Base-by-base conservation (phyloP, 2,329 filamentous ascomycete species). In the Neofusicoccum kwambonambiense region DNA sequence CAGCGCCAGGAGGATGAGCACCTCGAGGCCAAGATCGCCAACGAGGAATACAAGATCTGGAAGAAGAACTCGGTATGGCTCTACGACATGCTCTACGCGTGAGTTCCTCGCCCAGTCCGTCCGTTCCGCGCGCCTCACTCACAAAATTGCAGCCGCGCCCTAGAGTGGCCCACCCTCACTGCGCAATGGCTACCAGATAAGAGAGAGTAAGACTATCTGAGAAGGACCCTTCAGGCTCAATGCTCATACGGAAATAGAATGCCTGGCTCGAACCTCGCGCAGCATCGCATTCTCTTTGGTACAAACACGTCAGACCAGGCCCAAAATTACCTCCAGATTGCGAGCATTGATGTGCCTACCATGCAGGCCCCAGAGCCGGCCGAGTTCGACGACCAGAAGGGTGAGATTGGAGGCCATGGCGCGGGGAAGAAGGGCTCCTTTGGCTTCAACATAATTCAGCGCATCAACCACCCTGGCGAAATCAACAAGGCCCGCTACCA, bases 11-110 rank as follows among this genome's bases (percentile, higher is more conserved):
- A 91, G 62, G 89, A 91, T 66, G 84, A 89, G 75, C 84, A 91
- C 74, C 80, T 87, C 70, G 88, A 91, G 74, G 90, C 96, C 79
- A 93, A 96, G 80, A 84, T 96, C 67, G 93, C 98, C 80, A 98
- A 98, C 72, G 95, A 99, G 83, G 95, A 99, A 78, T 99, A 99
- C 86, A 99, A 99, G 79, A 97, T 94, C 70, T 99, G 95, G 95
- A 99, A 99, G 85, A 99, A 99, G 84, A 99, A 99, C 80, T 92
- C 91, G 69, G 93, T 95, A 3, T 98, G 98, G 75, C 90, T 99
- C 72, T 99, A 99, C 78, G 95, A 99, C 77, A 92, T 97, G 88
- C 95, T 99, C 69, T 85, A 98, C 68, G 93, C 89, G 88, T 89
- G 78, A 69, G 69, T 63, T 15, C 15, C 27, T n/a, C 17, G 35